Conservation (phyloP, 2,329 filamentous ascomycete genomes). For the Paraphaeosphaeria minitans region DNA sequence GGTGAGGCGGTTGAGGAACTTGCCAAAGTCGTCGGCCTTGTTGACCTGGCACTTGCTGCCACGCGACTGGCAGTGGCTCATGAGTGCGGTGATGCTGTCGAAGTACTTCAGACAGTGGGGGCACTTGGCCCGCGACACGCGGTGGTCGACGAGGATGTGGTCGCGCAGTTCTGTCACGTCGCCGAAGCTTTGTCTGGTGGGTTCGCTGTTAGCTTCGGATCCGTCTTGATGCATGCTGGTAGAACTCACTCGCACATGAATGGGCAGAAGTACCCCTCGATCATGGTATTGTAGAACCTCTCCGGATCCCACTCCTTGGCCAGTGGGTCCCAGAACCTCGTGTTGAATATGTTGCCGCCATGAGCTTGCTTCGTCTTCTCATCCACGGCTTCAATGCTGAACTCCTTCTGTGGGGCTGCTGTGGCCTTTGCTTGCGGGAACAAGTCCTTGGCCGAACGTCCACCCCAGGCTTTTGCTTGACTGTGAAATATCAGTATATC, state of each 20-base stretch:
- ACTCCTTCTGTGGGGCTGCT: slow-evolving; percentile 29
- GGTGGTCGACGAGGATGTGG: slow-evolving; percentile 47
- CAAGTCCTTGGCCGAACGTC: slow-evolving; percentile 32
- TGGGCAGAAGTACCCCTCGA: slow-evolving; percentile 60
- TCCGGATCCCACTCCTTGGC: slow-evolving; percentile 55
- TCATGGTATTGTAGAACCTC: slow-evolving; percentile 53
- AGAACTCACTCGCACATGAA: slow-evolving; percentile 57
- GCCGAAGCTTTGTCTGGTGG: slow-evolving; percentile 31
- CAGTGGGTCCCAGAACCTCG: slow-evolving; percentile 56
- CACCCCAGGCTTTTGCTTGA: slow-evolving; percentile 30
- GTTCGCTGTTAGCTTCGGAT: slow-evolving; percentile 1
- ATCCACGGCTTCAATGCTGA: slow-evolving; percentile 37
- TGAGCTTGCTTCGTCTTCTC: slow-evolving; percentile 30
- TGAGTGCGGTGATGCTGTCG: slow-evolving; percentile 43
- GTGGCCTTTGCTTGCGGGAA: slow-evolving; percentile 45
- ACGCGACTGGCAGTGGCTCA: slow-evolving; percentile 48
- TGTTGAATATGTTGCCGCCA: slow-evolving; percentile 47
- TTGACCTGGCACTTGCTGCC: slow-evolving; percentile 42
- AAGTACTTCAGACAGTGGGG: slow-evolving; percentile 50
- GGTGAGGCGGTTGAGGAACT: slow-evolving; percentile 47
- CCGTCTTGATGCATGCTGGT: neutral
- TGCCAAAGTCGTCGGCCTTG: slow-evolving; percentile 40
- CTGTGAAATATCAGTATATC: slow-evolving; percentile 9
- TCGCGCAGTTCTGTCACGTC: slow-evolving; percentile 36
- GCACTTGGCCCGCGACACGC: slow-evolving; percentile 44